Base-by-base conservation (phyloP, 169 alveolate genomes). In the Eimeria sp. region DNA sequence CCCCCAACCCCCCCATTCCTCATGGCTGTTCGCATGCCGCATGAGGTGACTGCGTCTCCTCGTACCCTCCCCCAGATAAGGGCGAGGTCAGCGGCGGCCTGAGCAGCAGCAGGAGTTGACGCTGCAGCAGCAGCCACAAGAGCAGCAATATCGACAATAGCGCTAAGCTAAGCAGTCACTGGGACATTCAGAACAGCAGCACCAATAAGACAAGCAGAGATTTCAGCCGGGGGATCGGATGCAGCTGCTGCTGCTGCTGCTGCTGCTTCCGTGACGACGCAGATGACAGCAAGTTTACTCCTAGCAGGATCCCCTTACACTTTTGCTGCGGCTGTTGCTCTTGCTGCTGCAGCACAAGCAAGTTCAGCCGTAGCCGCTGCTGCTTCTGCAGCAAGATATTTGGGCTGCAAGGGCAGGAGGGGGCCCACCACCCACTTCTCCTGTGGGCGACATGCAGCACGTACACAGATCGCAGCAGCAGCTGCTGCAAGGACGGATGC, bases 301-400 rank as follows among this genome's bases (percentile, higher is more conserved):
- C 30, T 52, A 30, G 76, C 23, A 77, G 71, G 49, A 33, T n/a
- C 90, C 3, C 40, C n/a, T 4, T 37, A 0, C 54, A 30, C 74
- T 54, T 58, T 25, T 52, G 11, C 54, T 83, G 76, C 37, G 33
- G 90, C 64, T 52, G 30, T 8, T 30, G 58, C 37, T 27, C 56
- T 76, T 52, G 76, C 74, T 30, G 76, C 90, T 30, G 90, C 90
- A 71, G 54, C 80, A 16, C 54, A 27, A 56, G 25, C 56, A 6
- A 20, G 40, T 54, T 49, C 54, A 10, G 54, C 74, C 2, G 90
- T n/a, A 16, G 90, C 60, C 40, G 14, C 90, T 8, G 23, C 37
- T 25, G 90, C 56, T n/a, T 23, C 52, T 4, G 56, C 89, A 9
- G 37, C 54, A 33, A 20, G 54, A 56, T 18, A 37, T 71, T 71